Conservation (phyloP, 1,284 basidiomycete genomes). For the Tausonia pullulans region DNA sequence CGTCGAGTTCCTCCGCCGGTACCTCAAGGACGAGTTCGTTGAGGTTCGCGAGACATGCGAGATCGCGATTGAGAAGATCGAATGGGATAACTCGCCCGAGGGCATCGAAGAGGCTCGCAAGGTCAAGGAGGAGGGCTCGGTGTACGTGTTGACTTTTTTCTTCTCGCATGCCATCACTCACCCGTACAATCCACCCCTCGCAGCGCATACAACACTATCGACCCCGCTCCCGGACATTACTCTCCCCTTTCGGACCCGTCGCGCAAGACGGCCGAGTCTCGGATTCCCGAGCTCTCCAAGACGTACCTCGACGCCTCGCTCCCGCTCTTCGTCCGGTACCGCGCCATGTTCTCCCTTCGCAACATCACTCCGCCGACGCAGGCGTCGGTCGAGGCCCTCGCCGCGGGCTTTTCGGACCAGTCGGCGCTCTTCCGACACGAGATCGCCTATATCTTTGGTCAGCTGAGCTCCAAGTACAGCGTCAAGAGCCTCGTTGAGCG, state of each 20-base stretch:
- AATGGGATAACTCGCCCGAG: constrained; percentile 64
- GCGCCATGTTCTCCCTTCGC: constrained; percentile 95
- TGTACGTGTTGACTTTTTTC: neutral
- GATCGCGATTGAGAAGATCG: constrained; percentile 89
- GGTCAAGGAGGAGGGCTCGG: constrained; percentile 16
- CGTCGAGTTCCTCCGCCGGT: constrained; percentile 60
- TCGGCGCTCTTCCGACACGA: constrained; percentile 92
- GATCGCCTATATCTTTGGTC: constrained; percentile 96
- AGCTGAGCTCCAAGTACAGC: constrained; percentile 78
- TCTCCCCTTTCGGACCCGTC: constrained; percentile 28
- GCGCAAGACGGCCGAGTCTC: constrained; percentile 21
- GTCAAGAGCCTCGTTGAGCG: constrained; percentile 75
- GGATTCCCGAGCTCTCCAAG: constrained; percentile 44
- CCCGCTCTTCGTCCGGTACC: constrained; percentile 84
- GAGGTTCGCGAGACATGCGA: constrained; percentile 94
- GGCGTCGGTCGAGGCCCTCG: constrained; percentile 77
- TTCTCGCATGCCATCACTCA: neutral
- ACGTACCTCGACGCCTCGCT: constrained; percentile 57
- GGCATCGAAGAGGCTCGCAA: constrained; percentile 26
- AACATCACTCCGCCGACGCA: constrained; percentile 59
- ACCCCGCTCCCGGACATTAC: constrained; percentile 67
- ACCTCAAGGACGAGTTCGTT: constrained; percentile 59
- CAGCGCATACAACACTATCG: constrained; percentile 74
- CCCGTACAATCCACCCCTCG: neutral
- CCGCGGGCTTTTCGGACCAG: constrained; percentile 73